phyloP scores from a whole-genome alignment of 805 yeast genomes.

The Candida fluviatilis region DNA sequence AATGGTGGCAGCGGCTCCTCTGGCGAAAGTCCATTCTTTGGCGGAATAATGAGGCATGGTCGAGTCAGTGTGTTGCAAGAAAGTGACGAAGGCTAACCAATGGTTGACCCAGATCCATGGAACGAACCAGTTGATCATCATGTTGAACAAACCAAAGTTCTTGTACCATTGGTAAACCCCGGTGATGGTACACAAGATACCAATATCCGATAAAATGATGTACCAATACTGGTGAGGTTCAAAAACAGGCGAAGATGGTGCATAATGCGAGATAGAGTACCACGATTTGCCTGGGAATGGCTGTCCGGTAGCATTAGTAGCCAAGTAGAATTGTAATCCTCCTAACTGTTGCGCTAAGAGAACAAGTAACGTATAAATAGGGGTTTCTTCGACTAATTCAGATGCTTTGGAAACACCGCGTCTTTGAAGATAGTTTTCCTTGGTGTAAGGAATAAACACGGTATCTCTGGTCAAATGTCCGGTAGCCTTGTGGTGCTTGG shows the following conservation, averaged over 20 bases:
- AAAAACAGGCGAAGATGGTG: conserved; percentile 53
- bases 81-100: conserved; percentile 63
- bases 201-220: conserved; percentile 52
- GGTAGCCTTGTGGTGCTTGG: conserved; percentile 61
- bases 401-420: conserved; percentile 30
- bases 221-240: conserved; percentile 53
- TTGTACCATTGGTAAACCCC: conserved; percentile 51
- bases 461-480: conserved; percentile 58
- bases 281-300: conserved; percentile 34
- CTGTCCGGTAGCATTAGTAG: conserved; percentile 57
- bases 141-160: conserved; percentile 45
- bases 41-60: conserved; percentile 56
- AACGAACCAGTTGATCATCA: conserved; percentile 51
- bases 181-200: conserved; percentile 42
- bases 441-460: conserved; percentile 56
- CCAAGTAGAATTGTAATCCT: conserved; percentile 49
- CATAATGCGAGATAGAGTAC: conserved; percentile 47
- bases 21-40: conserved; percentile 57
- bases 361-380: conserved; percentile 41
- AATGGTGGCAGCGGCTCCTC: conserved; percentile 65
- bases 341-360: conserved; percentile 53
- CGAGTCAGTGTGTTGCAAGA: conserved; percentile 59
- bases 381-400: conserved; percentile 53
- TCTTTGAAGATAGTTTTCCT: conserved; percentile 38
- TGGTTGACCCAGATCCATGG: conserved; percentile 61